Evolutionary conservation across 2,329 filamentous ascomycete genomes (phyloP), one percentile per base, ranked within the genome.

Genomic region (Nakataea oryzae): DNA sequence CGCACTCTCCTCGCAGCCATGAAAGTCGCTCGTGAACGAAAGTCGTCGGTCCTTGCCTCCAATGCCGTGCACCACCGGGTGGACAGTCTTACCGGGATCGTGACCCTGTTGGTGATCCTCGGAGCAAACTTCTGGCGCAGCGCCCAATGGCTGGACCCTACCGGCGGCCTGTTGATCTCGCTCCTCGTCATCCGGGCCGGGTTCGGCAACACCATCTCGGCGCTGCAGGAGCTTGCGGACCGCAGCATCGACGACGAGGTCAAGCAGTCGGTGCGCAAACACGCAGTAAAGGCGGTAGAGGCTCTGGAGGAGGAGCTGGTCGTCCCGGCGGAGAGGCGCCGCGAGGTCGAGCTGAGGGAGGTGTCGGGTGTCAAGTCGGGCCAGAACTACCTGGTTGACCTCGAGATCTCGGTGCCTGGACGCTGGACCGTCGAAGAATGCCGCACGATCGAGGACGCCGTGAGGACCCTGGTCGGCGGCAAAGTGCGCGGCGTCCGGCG

Each of bases 21-120:
- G 88, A 97, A 97, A 78, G 86, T 99, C 64, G 95, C 95, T 57
- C 86, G 86, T 69, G 91, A 96, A 75, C 90, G 93, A 73, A 96
- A 96, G 72, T 97, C 93, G 14, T 96, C 93, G 8, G 92, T 99
- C 64, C 85, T 99, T 28, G 93, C 93, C 54, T 97, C 93, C 63
- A 99, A 99, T 72, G 93, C 95, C 63, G 83, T 97, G 67, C 95
- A 99, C 76, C 95, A 97, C 78, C 91, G 95, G 64, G 88, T 99
- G 72, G 95, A 99, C 75, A 96, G 92, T 63, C 82, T 97, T 62
- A 99, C 95, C 1, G 93, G 93, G 66, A 90, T 97, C 69, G 95
- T 97, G 62, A 96, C 95, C 2, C 82, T 97, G 32, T 81, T 89
- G 63, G 93, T 91, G 28, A 96, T 99, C 69, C 85, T 91, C 24